phyloP scores from a whole-genome alignment of 345 rosid species.

The Turritis glabra region DNA sequence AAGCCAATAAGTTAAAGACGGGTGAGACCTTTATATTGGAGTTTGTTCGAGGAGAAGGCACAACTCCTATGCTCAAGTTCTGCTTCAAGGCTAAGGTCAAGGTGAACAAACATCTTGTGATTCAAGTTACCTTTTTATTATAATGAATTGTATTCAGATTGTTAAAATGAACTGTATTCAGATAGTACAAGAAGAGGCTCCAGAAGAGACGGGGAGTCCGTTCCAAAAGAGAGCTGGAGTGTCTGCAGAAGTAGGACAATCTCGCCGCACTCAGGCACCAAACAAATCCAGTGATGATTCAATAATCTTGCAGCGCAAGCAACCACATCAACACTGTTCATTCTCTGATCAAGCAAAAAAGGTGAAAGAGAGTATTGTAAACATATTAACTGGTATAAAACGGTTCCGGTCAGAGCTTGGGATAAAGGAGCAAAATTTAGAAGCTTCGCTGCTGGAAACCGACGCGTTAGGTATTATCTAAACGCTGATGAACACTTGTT shows the following conservation, averaged over 20 bases:
- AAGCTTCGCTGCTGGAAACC: neutral
- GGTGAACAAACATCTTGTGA: neutral
- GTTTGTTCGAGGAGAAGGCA: conserved; percentile 15
- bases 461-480: neutral
- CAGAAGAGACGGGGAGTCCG: neutral
- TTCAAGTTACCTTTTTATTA: neutral
- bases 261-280: neutral
- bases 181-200: neutral
- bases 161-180: neutral
- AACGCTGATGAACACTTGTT: neutral
- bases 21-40: conserved; percentile 17
- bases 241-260: neutral
- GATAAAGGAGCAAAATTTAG: neutral
- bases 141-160: neutral
- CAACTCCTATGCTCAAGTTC: conserved; percentile 4
- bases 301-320: conserved; percentile 1
- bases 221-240: conserved; percentile 3
- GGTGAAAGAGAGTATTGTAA: conserved; percentile 4
- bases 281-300: neutral
- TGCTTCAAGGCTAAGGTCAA: neutral
- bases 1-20: neutral
- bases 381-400: neutral
- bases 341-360: neutral
- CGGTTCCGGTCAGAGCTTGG: neutral
- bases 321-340: neutral